phyloP scores from a whole-genome alignment of 2,329 filamentous ascomycete species.

The Aspergillus sp. region DNA sequence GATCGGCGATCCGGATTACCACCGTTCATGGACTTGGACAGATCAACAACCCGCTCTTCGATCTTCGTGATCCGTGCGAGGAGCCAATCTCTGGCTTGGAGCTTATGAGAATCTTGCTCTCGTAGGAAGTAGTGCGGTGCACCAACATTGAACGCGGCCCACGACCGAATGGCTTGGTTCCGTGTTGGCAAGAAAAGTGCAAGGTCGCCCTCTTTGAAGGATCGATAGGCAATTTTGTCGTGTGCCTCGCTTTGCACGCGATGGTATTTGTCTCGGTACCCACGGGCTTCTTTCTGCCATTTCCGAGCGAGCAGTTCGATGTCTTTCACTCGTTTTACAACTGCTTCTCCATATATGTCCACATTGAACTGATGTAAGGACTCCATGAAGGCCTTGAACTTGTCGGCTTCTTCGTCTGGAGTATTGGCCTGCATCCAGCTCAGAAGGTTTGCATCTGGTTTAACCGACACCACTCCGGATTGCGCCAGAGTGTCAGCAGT shows the following conservation, averaged over 20 bases:
- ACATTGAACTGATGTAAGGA: constrained; percentile 77
- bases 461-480: constrained; percentile 36
- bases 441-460: constrained; percentile 68
- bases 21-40: constrained; percentile 72
- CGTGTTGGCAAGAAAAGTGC: constrained; percentile 91
- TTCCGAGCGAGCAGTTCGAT: constrained; percentile 91
- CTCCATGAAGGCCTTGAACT: constrained; percentile 73
- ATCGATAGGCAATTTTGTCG: constrained; percentile 92
- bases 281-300: constrained; percentile 83
- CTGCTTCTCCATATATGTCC: constrained; percentile 77
- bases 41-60: constrained; percentile 88
- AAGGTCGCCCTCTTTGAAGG: constrained; percentile 95
- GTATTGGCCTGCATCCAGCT: constrained; percentile 78
- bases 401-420: constrained; percentile 65
- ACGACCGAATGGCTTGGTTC: constrained; percentile 90
- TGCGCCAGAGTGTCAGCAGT: constrained; percentile 37
- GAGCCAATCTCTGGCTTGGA: constrained; percentile 89
- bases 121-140: constrained; percentile 96
- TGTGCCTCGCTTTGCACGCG: constrained; percentile 79
- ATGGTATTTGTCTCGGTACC: constrained; percentile 85
- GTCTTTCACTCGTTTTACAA: constrained; percentile 88
- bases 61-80: constrained; percentile 88
- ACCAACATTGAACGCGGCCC: constrained; percentile 97
- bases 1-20: constrained; percentile 53
- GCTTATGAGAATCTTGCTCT: constrained; percentile 83